Conservation (phyloP, 495 filamentous ascomycete species). For the Cairneyella variabilis region DNA sequence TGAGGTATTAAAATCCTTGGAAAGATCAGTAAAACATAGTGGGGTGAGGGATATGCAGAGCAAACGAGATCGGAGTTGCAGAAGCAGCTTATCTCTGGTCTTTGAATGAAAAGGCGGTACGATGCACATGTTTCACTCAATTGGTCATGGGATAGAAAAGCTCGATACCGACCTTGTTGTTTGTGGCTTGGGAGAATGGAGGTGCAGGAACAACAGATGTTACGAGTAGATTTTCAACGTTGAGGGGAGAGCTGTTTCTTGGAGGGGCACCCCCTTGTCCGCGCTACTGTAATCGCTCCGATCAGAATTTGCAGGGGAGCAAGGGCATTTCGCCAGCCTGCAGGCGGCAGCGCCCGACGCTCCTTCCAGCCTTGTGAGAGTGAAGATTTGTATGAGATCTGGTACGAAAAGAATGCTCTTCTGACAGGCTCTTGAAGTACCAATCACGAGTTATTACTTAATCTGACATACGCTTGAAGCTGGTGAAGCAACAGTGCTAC, state of each 20-base stretch:
- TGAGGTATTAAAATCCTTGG: too few species aligned
- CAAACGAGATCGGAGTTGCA: slow-evolving; percentile 22
- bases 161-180: slow-evolving; percentile 9
- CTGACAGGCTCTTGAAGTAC: too few species aligned
- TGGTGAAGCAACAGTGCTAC: too few species aligned
- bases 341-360: too few species aligned
- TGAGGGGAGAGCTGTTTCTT: slow-evolving; percentile 12
- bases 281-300: not conserved
- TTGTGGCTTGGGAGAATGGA: slow-evolving; percentile 13
- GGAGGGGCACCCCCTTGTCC: too few species aligned
- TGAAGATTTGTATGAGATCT: too few species aligned
- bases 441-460: too few species aligned
- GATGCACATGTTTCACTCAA: not conserved
- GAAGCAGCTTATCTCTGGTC: slow-evolving; percentile 12
- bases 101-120: not conserved
- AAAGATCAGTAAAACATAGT: too few species aligned
- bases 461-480: too few species aligned
- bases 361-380: too few species aligned
- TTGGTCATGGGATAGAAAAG: slow-evolving; percentile 1
- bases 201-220: slow-evolving; percentile 12
- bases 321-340: too few species aligned
- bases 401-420: too few species aligned
- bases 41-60: slow-evolving; percentile 21
- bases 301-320: not conserved
- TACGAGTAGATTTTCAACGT: not conserved